Base-by-base conservation (phyloP, 75 land plant species). In the Picea glauca region DNA sequence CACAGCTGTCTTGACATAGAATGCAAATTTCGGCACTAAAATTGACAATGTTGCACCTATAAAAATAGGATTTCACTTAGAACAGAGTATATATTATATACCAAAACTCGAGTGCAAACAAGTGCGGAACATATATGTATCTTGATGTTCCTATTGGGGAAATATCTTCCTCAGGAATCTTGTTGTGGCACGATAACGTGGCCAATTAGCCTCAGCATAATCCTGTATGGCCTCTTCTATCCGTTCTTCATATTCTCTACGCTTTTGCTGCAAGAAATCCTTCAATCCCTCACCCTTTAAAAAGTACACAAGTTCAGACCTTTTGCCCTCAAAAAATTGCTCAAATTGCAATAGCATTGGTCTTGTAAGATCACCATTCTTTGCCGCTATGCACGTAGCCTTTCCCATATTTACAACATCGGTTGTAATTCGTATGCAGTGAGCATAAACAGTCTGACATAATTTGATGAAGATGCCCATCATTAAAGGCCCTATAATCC, bases 401-500 rank as follows among this genome's bases (percentile, higher is more conserved):
- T 66, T 86, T 50, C 83, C 58, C 12, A 81, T 14, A 72, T 38
- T 72, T 35, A 84, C 81, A 15, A 87, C 77, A 74, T 81, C 84
- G 73, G 79, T 89, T 80, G 87, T 81, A 80, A 57, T 76, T 81
- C 80, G 83, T 33, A 82, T 32, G 76, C 88, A 91, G 12, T 85
- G 85, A 40, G 81, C 43, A 81, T 38, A 78, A 40, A 85, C 32
- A 50, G 65, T 75, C 66, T 78, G 86, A 35, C 84, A 15, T 60
- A 80, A 62, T 79, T 84, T 86, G 31, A 91, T 81, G 59, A 87
- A 80, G 63, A 88, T 62, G 50, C 89, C 92, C 58, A 84, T 79
- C 21, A 85, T 77, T 31, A 87, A 26, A 62, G 98, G 98, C 40
- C 95, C 98, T 56, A 91, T 46, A 46, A 91, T 74, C 98, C 98